phyloP scores from a whole-genome alignment of 2,329 filamentous ascomycete species.

The Cadophora sp. region DNA sequence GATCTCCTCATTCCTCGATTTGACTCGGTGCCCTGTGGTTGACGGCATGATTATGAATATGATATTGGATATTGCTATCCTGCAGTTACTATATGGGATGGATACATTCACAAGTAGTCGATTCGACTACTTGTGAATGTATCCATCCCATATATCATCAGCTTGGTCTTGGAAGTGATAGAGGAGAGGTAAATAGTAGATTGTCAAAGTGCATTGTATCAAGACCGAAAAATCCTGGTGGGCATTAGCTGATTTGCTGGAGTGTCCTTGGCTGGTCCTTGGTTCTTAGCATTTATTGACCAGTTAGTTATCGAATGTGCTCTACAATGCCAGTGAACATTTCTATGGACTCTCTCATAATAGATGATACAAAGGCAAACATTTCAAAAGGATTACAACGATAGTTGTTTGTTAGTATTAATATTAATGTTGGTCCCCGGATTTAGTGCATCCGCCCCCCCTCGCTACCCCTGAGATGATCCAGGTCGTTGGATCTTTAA shows the following conservation, averaged over 20 bases:
- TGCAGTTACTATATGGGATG: background rate
- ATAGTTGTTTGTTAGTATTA: background rate
- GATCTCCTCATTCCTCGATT: no score
- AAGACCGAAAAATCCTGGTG: background rate
- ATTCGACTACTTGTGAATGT: no score
- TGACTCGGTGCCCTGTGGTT: no score
- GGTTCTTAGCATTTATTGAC: background rate
- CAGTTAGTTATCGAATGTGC: background rate
- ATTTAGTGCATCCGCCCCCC: background rate
- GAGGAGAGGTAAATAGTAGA: no score
- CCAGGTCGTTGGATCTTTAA: constrained; percentile 11
- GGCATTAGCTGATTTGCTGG: background rate
- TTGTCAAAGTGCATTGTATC: background rate
- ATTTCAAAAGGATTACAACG: no score
- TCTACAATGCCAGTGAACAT: no score
- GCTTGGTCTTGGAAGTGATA: background rate
- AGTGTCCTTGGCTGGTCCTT: background rate
- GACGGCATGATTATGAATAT: no score
- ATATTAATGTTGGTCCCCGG: background rate
- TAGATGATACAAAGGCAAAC: no score
- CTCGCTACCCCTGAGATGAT: constrained; percentile 12
- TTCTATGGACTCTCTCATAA: no score
- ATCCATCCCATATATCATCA: background rate
- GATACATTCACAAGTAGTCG: background rate
- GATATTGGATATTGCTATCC: no score